These are phyloP conservation scores for Plasmodium inui DNA, from an alignment of 169 alveolate species.

Conservation along the genomic window DNA sequence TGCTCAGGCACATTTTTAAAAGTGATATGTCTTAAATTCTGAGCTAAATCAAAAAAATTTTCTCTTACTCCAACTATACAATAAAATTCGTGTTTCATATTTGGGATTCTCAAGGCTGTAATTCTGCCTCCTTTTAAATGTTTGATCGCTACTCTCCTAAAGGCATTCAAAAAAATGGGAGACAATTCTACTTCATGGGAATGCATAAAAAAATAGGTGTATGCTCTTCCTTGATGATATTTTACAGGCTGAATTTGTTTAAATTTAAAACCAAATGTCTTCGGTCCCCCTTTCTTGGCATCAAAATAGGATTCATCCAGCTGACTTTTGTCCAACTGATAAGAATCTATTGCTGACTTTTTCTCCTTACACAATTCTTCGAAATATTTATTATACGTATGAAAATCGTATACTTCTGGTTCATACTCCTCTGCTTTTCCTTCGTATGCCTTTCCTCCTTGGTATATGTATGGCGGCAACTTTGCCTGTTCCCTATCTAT, in stretches of 20 bases:
- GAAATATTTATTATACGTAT: conserved; percentile 73
- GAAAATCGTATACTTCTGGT: conserved; percentile 76
- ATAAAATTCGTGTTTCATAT: conserved; percentile 84
- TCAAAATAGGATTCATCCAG: conserved; percentile 73
- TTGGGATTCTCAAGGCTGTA: conserved; percentile 88
- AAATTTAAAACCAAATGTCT: conserved; percentile 88
- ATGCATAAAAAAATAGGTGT: conserved; percentile 88
- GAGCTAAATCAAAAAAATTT: conserved; percentile 84
- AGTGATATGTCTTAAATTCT: conserved; percentile 83
- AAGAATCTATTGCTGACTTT: conserved; percentile 43
- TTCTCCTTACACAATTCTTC: conserved; percentile 71
- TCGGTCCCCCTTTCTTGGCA: conserved; percentile 77
- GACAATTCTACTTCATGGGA: conserved; percentile 86
- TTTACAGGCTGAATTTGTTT: conserved; percentile 89
- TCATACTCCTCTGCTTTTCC: conserved; percentile 48
- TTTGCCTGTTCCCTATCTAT: conserved; percentile 40
- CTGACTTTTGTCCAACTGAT: conserved; percentile 59
- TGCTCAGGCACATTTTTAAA: conserved; percentile 85
- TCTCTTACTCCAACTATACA: conserved; percentile 86
- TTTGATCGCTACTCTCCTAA: conserved; percentile 85
- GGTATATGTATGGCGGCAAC: conserved; percentile 70
- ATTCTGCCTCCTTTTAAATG: conserved; percentile 87
- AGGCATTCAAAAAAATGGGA: conserved; percentile 87
- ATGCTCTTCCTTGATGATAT: conserved; percentile 87
- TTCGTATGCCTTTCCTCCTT: conserved; percentile 56